Conservation (phyloP, 306 rosid genomes). For the Castanea sativa region DNA sequence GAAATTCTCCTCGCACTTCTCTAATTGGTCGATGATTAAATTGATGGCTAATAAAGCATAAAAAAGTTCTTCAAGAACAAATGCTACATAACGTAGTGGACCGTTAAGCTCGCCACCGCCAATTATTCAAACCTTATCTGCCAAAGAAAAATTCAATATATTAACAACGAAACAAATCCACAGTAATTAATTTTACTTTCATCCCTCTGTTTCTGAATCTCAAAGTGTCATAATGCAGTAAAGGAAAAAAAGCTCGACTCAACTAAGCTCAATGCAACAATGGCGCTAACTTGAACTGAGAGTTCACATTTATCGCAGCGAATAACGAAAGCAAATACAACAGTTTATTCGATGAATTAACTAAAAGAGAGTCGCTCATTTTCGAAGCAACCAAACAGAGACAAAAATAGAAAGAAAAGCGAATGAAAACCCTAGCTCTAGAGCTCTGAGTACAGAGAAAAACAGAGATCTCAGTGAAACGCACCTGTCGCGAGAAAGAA, state of each 20-base stretch:
- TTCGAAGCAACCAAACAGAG: neutral
- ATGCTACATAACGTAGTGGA: neutral
- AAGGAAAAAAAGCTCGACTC: neutral
- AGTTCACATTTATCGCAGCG: neutral
- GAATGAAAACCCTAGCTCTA: slow-evolving; percentile 22
- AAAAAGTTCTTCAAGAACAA: slow-evolving; percentile 5
- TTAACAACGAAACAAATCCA: neutral
- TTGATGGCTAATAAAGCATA: neutral
- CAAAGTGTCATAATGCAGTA: neutral
- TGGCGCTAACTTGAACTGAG: neutral
- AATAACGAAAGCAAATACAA: neutral
- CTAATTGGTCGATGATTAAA: neutral
- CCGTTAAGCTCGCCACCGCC: neutral
- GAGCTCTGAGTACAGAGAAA: slow-evolving; percentile 6
- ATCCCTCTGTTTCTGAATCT: neutral
- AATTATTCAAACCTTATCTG: slow-evolving; percentile 19
- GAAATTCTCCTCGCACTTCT: neutral
- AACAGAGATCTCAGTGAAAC: neutral
- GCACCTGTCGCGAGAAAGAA: slow-evolving; percentile 16
- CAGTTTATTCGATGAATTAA: neutral
- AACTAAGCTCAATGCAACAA: slow-evolving; percentile 18
- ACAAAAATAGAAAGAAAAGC: neutral
- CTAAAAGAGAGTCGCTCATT: neutral
- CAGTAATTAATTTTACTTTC: neutral
- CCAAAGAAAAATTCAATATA: neutral